These are phyloP conservation scores for Iberis pinnata DNA, from an alignment of 345 rosid species.

Conservation along the genomic window DNA sequence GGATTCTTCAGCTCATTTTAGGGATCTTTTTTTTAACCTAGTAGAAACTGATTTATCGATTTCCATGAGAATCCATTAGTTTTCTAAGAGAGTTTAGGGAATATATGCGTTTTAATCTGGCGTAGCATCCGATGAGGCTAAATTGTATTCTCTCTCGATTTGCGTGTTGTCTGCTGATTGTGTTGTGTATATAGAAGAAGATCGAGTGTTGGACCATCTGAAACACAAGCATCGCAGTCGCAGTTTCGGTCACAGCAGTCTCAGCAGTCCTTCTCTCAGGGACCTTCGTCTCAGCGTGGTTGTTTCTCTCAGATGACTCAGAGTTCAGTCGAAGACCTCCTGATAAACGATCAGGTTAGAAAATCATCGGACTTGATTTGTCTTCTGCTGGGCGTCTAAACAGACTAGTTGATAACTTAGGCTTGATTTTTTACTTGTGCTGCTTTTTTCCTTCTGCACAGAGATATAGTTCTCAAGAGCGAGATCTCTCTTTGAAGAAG, in stretches of 20 bases:
- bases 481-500: constrained; percentile 50
- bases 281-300: constrained; percentile 75
- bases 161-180: not conserved
- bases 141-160: not conserved
- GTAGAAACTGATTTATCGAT: not conserved
- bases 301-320: constrained; percentile 77
- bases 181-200: constrained; percentile 40
- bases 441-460: constrained; percentile 27
- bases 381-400: too few relatives aligned
- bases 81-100: constrained; percentile 1
- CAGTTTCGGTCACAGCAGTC: constrained; percentile 58
- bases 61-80: constrained; percentile 10
- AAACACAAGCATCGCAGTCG: constrained; percentile 61
- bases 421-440: constrained; percentile 10
- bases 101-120: not conserved
- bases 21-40: too few relatives aligned
- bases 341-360: constrained; percentile 53
- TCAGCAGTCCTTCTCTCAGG: constrained; percentile 84
- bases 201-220: constrained; percentile 29
- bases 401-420: too few relatives aligned
- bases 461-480: constrained; percentile 73
- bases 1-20: not conserved
- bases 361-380: not conserved
- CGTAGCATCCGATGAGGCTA: too few relatives aligned
- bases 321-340: constrained; percentile 52